A percentile compares a stretch with the other conserved stretches of the same genome.
phyloP scores from a whole-genome alignment of 768 basidiomycete species.

The Tephrocybe sp. region DNA sequence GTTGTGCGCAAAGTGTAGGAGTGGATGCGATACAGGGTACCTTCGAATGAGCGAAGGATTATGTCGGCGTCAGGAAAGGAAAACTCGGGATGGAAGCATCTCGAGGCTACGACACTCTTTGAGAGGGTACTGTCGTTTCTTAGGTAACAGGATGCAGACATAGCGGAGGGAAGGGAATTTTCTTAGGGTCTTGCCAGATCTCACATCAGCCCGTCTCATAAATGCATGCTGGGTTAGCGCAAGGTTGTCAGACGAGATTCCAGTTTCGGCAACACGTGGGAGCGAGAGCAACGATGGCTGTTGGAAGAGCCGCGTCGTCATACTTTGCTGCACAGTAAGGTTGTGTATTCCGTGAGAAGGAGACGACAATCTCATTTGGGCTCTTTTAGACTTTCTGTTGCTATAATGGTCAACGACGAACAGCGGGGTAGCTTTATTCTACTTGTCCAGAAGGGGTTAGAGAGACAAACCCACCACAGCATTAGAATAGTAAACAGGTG shows the following conservation, averaged over 20 bases:
- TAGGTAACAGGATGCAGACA: constrained; percentile 17
- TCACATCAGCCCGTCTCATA: constrained; percentile 15
- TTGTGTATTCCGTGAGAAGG: constrained; percentile 2
- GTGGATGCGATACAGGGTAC: constrained; percentile 53
- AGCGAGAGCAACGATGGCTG: constrained; percentile 11
- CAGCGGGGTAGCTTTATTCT: background rate
- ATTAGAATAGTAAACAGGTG: background rate
- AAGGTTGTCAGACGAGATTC: constrained; percentile 18
- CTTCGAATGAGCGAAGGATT: constrained; percentile 38
- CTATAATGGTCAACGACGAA: background rate
- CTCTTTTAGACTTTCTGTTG: background rate
- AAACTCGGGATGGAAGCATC: constrained; percentile 30
- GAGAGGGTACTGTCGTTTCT: constrained; percentile 9
- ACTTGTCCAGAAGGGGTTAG: background rate
- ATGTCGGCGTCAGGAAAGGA: constrained; percentile 32
- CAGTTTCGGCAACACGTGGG: constrained; percentile 22
- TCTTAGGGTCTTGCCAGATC: constrained; percentile 8
- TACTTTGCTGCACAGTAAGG: constrained; percentile 17
- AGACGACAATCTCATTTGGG: constrained; percentile 1
- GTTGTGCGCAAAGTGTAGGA: constrained; percentile 54
- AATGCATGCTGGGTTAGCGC: constrained; percentile 16
- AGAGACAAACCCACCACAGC: background rate
- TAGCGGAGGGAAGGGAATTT: constrained; percentile 9
- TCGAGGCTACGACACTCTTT: background rate
- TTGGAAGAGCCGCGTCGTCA: constrained; percentile 10